These are phyloP conservation scores for Diaporthe ampelina DNA, from an alignment of 2,329 filamentous ascomycete genomes.

Conservation along the genomic window DNA sequence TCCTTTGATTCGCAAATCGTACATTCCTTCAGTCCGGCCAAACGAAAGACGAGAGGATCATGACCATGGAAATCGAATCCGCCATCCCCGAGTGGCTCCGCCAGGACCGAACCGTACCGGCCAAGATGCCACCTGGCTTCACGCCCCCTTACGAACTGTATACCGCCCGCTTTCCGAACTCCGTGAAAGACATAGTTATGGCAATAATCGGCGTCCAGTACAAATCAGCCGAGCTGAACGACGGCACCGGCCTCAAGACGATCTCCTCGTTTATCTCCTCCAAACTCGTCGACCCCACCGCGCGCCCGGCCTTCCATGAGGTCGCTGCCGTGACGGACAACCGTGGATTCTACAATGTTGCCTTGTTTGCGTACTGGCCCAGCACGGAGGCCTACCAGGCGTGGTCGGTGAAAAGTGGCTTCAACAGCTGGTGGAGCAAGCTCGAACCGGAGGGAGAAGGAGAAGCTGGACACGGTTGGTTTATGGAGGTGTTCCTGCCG, in stretches of 20 bases:
- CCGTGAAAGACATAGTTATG: background rate
- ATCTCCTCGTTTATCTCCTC: background rate
- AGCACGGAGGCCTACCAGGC: constrained; percentile 46
- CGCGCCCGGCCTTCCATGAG: constrained; percentile 48
- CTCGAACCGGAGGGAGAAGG: constrained; percentile 43
- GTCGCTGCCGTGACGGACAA: constrained; percentile 51
- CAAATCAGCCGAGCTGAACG: background rate
- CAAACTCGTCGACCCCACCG: background rate
- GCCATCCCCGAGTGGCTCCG: background rate
- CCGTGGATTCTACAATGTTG: constrained; percentile 51
- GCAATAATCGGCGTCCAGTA: constrained; percentile 23
- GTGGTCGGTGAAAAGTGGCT: constrained; percentile 54
- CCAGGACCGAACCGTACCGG: background rate
- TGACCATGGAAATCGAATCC: background rate
- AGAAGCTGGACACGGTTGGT: constrained; percentile 53
- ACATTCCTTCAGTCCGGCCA: too few relatives aligned
- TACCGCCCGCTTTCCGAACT: background rate
- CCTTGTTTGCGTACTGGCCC: constrained; percentile 56
- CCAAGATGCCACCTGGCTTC: background rate
- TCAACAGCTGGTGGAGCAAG: constrained; percentile 54
- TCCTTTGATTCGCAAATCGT: too few relatives aligned
- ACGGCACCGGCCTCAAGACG: background rate
- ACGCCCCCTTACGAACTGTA: background rate
- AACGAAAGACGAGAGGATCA: too few relatives aligned
- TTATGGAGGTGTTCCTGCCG: constrained; percentile 58